These are phyloP conservation scores for Histomonas meleagridis DNA, from an alignment of 208 protist genomes.

Conservation along the genomic window DNA sequence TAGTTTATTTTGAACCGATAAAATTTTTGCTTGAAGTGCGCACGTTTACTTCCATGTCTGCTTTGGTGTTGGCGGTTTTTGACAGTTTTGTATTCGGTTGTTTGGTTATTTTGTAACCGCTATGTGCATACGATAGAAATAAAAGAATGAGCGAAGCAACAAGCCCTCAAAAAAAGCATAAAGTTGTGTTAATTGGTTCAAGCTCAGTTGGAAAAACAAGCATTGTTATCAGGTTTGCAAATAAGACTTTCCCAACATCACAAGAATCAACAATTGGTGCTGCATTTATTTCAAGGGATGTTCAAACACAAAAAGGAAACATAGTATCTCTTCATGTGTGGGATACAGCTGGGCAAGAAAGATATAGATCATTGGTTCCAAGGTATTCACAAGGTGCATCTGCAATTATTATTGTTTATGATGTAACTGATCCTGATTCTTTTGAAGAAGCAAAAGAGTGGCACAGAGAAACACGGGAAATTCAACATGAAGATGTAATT, in stretches of 20 bases:
- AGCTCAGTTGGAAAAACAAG: not conserved
- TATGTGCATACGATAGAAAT: no score
- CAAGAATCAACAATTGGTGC: conserved; percentile 34
- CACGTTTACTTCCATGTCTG: no score
- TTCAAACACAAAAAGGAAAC: not conserved
- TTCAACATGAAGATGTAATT: not conserved
- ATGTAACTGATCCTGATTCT: conserved; percentile 1
- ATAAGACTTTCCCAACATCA: not conserved
- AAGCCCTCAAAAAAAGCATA: conserved; percentile 27
- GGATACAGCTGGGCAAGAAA: conserved; percentile 37
- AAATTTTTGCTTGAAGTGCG: no score
- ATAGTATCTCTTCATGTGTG: conserved; percentile 19
- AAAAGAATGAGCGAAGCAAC: no score
- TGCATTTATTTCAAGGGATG: conserved; percentile 10
- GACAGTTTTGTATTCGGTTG: no score
- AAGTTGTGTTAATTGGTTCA: conserved; percentile 19
- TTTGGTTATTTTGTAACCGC: no score
- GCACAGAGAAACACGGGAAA: not conserved
- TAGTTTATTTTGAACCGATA: no score
- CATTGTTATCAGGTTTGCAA: not conserved
- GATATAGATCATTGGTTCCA: not conserved
- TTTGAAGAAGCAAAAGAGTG: not conserved
- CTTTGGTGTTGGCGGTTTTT: no score
- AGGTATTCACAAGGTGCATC: conserved; percentile 19
- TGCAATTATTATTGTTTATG: conserved; percentile 19